Evolutionary conservation across 2,329 filamentous ascomycete genomes (phyloP).

Genomic region (Ascochyta lentis): DNA sequence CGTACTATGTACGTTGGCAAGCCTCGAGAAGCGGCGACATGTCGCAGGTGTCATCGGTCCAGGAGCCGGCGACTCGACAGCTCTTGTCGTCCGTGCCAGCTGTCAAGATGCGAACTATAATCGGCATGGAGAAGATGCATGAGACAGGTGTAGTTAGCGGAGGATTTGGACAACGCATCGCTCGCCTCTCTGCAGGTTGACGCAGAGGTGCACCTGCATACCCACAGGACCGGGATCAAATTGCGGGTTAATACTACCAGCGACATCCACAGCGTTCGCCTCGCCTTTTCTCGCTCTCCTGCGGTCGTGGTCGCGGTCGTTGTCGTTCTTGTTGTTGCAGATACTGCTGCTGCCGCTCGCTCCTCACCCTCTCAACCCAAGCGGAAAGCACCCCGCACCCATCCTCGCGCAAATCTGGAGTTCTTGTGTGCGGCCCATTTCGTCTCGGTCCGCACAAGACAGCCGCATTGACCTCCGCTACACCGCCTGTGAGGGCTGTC

Average conservation of each 20-base stretch:
- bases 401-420: conserved; percentile 28
- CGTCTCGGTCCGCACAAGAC: conserved; percentile 39
- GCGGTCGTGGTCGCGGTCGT: conserved; percentile 23
- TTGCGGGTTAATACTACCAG: conserved; percentile 45
- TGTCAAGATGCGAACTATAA: conserved; percentile 43
- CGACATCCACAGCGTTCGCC: conserved; percentile 33
- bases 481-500: conserved; percentile 48
- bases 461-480: conserved; percentile 47
- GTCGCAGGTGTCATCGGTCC: conserved; percentile 28
- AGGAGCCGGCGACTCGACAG: conserved; percentile 27
- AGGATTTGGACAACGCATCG: conserved; percentile 41
- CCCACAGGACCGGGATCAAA: conserved; percentile 41
- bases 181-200: conserved; percentile 50
- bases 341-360: conserved; percentile 7
- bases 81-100: conserved; percentile 43
- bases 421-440: conserved; percentile 29
- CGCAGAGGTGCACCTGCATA: conserved; percentile 49
- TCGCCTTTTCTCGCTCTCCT: conserved; percentile 32
- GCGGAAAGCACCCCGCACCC: conserved; percentile 20
- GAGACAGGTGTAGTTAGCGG: conserved; percentile 43
- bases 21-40: conserved; percentile 19
- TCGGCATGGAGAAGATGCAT: conserved; percentile 39
- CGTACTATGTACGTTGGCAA: conserved; percentile 3
- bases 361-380: conserved; percentile 10
- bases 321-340: conserved; percentile 15